These are phyloP conservation scores for Komagataella phaffii DNA, from an alignment of 805 yeast genomes.

Conservation along the genomic window DNA sequence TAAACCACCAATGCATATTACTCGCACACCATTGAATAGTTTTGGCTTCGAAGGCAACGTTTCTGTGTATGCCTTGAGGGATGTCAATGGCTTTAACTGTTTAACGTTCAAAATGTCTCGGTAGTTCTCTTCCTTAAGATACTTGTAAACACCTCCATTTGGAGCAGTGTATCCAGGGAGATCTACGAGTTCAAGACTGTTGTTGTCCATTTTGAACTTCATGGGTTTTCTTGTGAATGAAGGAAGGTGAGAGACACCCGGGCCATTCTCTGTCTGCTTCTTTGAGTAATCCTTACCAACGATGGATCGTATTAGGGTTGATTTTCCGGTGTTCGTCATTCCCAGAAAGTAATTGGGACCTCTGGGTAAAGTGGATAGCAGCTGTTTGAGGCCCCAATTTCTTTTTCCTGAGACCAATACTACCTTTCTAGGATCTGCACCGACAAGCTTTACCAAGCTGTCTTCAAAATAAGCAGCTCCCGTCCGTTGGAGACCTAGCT, in stretches of 20 bases:
- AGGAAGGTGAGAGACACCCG: constrained; percentile 42
- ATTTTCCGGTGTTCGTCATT: constrained; percentile 57
- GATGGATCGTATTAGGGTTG: constrained; percentile 40
- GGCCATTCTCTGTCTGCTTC: constrained; percentile 19
- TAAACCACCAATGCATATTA: constrained; percentile 43
- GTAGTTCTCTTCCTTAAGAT: constrained; percentile 6
- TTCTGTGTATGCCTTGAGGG: constrained; percentile 2
- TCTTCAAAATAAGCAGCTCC: constrained; percentile 18
- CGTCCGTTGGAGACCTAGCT: constrained; percentile 9
- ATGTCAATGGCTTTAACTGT: background rate
- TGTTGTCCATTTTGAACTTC: constrained; percentile 19
- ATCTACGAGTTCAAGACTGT: constrained; percentile 19
- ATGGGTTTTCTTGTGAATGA: constrained; percentile 54
- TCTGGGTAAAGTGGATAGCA: constrained; percentile 23
- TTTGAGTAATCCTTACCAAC: constrained; percentile 7
- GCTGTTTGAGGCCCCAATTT: constrained; percentile 34
- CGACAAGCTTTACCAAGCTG: constrained; percentile 15
- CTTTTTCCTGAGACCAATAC: constrained; percentile 34
- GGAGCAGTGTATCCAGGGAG: constrained; percentile 30
- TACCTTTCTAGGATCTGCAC: constrained; percentile 21
- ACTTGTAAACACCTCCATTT: constrained; percentile 16
- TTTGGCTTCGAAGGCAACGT: constrained; percentile 1
- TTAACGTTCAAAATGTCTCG: background rate
- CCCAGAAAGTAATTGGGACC: constrained; percentile 42
- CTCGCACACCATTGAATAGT: constrained; percentile 10